phyloP scores from a whole-genome alignment of 192 early-diverging fungal genomes.

The Coemansia sp. region DNA sequence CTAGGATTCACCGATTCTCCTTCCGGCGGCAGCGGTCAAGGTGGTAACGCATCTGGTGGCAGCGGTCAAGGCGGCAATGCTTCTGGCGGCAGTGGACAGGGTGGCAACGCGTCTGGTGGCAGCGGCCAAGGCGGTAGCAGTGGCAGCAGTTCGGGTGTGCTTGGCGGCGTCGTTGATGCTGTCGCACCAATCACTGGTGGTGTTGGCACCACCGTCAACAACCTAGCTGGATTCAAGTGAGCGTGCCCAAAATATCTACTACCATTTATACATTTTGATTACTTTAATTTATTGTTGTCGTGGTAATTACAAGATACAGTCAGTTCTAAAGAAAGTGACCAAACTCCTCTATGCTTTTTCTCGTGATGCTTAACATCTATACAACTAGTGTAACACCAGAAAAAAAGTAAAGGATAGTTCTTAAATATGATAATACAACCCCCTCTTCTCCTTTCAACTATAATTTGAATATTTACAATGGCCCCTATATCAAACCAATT shows the following conservation, averaged over 20 bases:
- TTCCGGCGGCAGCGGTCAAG: not conserved
- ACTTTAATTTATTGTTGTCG: not conserved
- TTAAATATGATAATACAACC: not conserved
- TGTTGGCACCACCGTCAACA: constrained; percentile 3
- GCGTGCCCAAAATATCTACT: not conserved
- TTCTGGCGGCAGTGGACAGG: not conserved
- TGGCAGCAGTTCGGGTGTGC: not conserved
- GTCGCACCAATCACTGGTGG: constrained; percentile 19
- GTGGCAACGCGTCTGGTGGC: not conserved
- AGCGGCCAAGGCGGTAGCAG: not conserved
- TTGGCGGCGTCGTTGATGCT: constrained; percentile 24
- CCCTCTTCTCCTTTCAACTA: not conserved
- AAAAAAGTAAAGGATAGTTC: not conserved
- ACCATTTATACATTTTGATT: not conserved
- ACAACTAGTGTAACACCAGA: too few relatives aligned
- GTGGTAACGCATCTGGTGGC: not conserved
- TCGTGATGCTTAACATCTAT: too few relatives aligned
- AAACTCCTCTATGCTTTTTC: too few relatives aligned
- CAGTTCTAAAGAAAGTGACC: too few relatives aligned
- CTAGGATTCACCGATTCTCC: constrained; percentile 3
- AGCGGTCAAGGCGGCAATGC: not conserved
- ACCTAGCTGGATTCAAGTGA: constrained; percentile 12
- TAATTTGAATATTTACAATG: not conserved
- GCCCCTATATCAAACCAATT: not conserved
- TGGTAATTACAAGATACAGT: not conserved